Conservation (phyloP, 2,329 filamentous ascomycete genomes). For the Claviceps sp. region DNA sequence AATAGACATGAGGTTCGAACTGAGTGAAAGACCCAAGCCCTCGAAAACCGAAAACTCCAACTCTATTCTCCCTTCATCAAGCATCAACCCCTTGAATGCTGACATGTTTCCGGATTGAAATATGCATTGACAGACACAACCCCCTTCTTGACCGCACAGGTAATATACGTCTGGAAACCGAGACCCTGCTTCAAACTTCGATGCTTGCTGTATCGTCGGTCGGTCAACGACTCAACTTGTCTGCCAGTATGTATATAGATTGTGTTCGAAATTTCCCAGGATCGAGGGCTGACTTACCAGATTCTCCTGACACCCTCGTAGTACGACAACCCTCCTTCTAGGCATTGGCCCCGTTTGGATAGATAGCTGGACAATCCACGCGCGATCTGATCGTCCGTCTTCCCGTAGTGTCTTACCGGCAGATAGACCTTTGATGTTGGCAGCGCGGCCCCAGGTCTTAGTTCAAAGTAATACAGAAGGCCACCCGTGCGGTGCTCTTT, state of each 20-base stretch:
- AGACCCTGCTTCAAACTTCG: background rate
- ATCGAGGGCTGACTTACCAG: background rate
- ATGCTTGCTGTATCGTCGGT: background rate
- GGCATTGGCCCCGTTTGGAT: background rate
- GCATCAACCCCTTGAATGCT: background rate
- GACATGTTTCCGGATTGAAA: background rate
- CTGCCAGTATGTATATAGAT: background rate
- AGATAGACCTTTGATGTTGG: constrained; percentile 21
- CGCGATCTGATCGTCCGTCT: background rate
- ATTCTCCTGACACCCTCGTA: background rate
- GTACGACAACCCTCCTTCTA: background rate
- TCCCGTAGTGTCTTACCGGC: constrained; percentile 21
- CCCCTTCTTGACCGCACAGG: background rate
- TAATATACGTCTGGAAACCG: background rate
- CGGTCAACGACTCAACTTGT: background rate
- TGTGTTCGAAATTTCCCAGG: background rate
- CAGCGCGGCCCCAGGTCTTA: constrained; percentile 7
- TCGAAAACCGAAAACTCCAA: no score
- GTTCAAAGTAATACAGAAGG: constrained; percentile 21
- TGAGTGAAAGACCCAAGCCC: no score
- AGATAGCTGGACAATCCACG: background rate
- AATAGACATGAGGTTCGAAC: no score
- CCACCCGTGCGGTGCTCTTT: constrained; percentile 19
- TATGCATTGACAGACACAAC: background rate
- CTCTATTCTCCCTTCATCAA: no score